Evolutionary conservation across 2,329 filamentous ascomycete species (phyloP), one percentile per base, ranked within the genome.

Genomic region (Ophiocordyceps sinensis): DNA sequence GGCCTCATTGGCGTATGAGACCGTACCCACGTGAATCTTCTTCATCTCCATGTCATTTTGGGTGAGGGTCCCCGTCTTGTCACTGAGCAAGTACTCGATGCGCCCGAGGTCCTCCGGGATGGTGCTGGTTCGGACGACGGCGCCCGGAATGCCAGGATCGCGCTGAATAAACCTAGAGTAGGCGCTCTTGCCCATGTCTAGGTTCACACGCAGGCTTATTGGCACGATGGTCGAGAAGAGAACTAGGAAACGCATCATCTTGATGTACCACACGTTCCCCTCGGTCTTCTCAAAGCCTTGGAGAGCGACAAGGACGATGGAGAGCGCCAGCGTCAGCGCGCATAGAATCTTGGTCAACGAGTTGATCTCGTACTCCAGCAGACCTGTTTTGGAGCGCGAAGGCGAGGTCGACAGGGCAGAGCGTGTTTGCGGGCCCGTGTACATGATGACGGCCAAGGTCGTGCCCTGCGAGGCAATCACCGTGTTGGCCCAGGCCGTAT

Each of bases 11-110:
- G 89, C 91, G 54, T 98, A 98, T 1, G 89, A 96, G 1, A 96
- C 91, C 10, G 91, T 98, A 10, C 93, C 91, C 41, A 98, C 85
- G 54, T 98, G 93, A 6, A 98, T 89, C 63, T 98, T 98, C 58
- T 93, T 94, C 73, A 98, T 82, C 55, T 95, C 89, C 88, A 95
- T 95, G 54, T 94, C 86, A 54, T 98, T 98, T 51, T 96, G 87
- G 0, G 91, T 98, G 44, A 98, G 62, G 2, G 91, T 98, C n/a
- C 91, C 91, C 1, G 91, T 98, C 62, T 98, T 98, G 61, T 98
- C 91, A 47, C 86, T 95, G 28, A 98, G 70, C 3, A 98, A 70
- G 58, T 98, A 98, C 60, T 98, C 91, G 36, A 98, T 94, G 21
- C 93, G 76, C 8, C 91, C 91, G 3, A 98, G 67, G 53, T 98